phyloP scores from a whole-genome alignment of 495 filamentous ascomycete genomes.

The Penicillium cosmopolitanum region DNA sequence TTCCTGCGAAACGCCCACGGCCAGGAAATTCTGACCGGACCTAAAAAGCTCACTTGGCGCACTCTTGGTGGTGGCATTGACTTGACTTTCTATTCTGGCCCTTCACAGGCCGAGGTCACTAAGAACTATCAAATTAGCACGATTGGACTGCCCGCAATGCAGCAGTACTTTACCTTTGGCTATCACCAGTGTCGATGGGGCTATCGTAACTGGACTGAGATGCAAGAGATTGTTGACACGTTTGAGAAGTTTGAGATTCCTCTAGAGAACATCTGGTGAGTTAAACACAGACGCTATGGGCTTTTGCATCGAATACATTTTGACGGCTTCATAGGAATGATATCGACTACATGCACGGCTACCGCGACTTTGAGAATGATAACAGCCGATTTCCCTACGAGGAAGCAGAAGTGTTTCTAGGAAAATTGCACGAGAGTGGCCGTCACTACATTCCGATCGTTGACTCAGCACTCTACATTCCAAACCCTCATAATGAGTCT shows the following conservation, averaged over 20 bases:
- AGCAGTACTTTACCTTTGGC: conserved; percentile 65
- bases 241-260: conserved; percentile 65
- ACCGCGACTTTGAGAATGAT: conserved; percentile 64
- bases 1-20: conserved; percentile 70
- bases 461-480: conserved; percentile 80
- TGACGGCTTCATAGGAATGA: conserved; percentile 46
- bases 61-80: conserved; percentile 66
- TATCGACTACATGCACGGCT: conserved; percentile 62
- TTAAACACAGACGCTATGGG: neutral
- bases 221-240: conserved; percentile 60
- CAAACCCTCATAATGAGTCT: conserved; percentile 69
- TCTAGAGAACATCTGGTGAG: conserved; percentile 69
- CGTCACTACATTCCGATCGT: conserved; percentile 84
- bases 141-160: conserved; percentile 64
- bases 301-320: neutral
- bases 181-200: conserved; percentile 71
- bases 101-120: conserved; percentile 58
- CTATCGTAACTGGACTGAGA: conserved; percentile 59
- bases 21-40: conserved; percentile 70
- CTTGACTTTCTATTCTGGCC: conserved; percentile 65
- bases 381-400: conserved; percentile 48
- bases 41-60: conserved; percentile 75
- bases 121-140: conserved; percentile 59
- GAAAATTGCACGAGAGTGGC: conserved; percentile 62
- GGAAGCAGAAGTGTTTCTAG: conserved; percentile 63